Conservation (phyloP, 2,329 filamentous ascomycete species). For the Trichoderma atroviride region DNA sequence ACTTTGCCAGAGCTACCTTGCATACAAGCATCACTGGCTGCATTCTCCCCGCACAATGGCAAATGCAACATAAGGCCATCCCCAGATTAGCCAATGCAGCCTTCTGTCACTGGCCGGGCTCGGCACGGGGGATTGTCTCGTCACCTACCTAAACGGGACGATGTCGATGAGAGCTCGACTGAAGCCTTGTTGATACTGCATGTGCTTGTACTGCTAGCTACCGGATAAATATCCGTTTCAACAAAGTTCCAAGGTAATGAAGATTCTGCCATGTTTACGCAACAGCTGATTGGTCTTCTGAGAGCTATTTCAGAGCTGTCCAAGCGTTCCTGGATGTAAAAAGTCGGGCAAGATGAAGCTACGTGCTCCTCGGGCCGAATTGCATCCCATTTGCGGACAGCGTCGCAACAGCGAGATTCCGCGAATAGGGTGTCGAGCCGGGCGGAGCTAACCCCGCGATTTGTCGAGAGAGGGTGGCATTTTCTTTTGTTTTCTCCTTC, state of each 20-base stretch:
- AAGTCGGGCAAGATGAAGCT: slow-evolving; percentile 1
- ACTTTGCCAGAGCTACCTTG: not conserved
- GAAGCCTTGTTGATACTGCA: not conserved
- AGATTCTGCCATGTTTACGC: not conserved
- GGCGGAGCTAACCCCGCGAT: slow-evolving; percentile 19
- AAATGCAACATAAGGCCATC: not conserved
- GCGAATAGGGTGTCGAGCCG: slow-evolving; percentile 25
- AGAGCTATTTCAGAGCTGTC: not conserved
- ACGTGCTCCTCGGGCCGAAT: slow-evolving; percentile 22
- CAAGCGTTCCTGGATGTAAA: not conserved
- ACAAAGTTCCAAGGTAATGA: not conserved
- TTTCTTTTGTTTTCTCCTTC: not conserved
- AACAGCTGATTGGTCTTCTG: not conserved
- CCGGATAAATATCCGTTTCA: not conserved
- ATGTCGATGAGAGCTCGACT: not conserved
- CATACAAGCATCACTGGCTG: not conserved
- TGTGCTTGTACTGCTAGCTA: not conserved
- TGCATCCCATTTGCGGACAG: not conserved
- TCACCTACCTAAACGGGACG: slow-evolving; percentile 3
- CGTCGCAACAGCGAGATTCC: slow-evolving; percentile 24
- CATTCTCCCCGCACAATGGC: slow-evolving; percentile 17
- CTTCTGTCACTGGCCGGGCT: not conserved
- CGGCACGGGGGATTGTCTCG: slow-evolving; percentile 8
- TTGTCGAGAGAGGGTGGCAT: too few relatives aligned
- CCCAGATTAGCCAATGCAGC: slow-evolving; percentile 16